Percentiles rank a stretch among this genome's conserved stretches.
phyloP scores from a whole-genome alignment of 1,139 yeast genomes.

The Wickerhamomyces sp. region DNA sequence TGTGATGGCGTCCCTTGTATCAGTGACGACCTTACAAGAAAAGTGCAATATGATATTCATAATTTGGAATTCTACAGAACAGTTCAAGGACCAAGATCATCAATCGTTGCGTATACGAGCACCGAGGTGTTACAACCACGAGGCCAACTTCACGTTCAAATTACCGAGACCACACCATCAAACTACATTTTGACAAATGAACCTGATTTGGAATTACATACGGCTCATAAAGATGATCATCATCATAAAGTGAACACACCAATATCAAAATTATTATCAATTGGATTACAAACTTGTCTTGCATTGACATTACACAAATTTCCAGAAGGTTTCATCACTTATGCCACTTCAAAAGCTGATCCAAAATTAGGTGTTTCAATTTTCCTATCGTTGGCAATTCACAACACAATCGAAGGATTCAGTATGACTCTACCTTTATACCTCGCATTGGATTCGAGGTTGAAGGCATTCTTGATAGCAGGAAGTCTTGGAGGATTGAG shows the following conservation, averaged over 20 bases:
- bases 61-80: constrained; percentile 22
- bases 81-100: constrained; percentile 9
- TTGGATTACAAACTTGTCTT: constrained; percentile 84
- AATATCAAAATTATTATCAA: constrained; percentile 67
- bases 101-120: constrained; percentile 21
- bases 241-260: constrained; percentile 83
- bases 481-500: constrained; percentile 75
- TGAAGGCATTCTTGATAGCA: constrained; percentile 60
- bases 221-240: constrained; percentile 34
- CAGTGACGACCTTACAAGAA: constrained; percentile 11
- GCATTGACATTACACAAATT: constrained; percentile 87
- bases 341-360: constrained; percentile 71
- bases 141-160: too few relatives aligned
- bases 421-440: constrained; percentile 89
- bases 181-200: constrained; percentile 16
- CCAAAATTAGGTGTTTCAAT: constrained; percentile 71
- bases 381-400: constrained; percentile 78
- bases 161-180: constrained; percentile 3
- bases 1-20: constrained; percentile 18
- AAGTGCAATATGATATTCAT: constrained; percentile 21
- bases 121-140: neutral
- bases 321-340: constrained; percentile 93
- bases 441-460: constrained; percentile 59
- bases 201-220: constrained; percentile 16
- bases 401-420: constrained; percentile 94